Percentiles rank a stretch among this genome's conserved stretches.
These are phyloP conservation scores for Fusarium nanum DNA, from an alignment of 2,329 filamentous ascomycete genomes.

Conservation along the genomic window DNA sequence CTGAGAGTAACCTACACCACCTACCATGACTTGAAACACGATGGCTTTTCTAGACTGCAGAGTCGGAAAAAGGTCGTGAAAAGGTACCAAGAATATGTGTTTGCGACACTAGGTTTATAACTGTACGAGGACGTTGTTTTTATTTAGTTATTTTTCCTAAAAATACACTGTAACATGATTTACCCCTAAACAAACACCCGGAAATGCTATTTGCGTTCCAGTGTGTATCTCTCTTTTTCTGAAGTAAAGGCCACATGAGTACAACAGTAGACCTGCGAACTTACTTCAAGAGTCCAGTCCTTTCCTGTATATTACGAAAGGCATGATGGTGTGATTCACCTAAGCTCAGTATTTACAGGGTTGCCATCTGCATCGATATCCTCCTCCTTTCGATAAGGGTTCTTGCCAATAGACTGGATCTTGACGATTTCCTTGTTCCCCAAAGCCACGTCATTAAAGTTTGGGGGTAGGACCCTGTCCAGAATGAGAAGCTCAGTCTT, in stretches of 20 bases:
- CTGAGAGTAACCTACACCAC: conserved; percentile 4
- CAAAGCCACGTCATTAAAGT: conserved; percentile 63
- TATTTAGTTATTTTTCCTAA: conserved; percentile 40
- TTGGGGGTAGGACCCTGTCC: conserved; percentile 58
- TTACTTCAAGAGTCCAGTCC: not conserved
- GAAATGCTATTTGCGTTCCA: not conserved
- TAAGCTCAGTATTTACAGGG: conserved; percentile 53
- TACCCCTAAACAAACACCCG: not conserved
- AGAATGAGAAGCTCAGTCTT: conserved; percentile 64
- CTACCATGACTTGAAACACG: not conserved
- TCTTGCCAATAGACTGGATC: conserved; percentile 58
- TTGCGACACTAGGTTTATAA: conserved; percentile 43
- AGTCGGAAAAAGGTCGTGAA: conserved; percentile 17
- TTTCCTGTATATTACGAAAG: not conserved
- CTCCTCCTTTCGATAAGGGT: conserved; percentile 60
- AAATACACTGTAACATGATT: conserved; percentile 35
- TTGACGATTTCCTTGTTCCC: conserved; percentile 61
- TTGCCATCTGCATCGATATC: conserved; percentile 57
- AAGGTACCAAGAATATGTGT: conserved; percentile 42
- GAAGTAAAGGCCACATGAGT: not conserved
- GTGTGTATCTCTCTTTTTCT: not conserved
- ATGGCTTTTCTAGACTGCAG: not conserved
- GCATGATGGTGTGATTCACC: conserved; percentile 16
- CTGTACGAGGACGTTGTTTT: conserved; percentile 41
- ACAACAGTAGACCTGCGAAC: not conserved